These are phyloP conservation scores for Aureobasidium sp. DNA, from an alignment of 2,329 filamentous ascomycete species.

Conservation along the genomic window DNA sequence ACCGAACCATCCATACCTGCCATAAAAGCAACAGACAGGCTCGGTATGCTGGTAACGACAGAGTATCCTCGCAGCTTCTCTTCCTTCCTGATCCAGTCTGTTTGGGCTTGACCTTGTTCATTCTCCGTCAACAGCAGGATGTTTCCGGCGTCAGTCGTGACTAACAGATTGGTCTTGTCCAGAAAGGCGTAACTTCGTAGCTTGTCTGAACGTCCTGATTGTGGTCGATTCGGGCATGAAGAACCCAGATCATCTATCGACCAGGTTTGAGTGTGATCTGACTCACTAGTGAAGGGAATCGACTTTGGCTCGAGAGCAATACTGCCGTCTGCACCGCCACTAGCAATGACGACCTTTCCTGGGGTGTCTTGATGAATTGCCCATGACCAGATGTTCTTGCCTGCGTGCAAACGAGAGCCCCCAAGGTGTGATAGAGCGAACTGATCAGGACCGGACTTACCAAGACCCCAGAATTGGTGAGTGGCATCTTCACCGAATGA, in stretches of 20 bases:
- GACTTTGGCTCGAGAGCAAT: constrained; percentile 30
- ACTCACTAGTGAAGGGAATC: background rate
- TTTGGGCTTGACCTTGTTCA: constrained; percentile 14
- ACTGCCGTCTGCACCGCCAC: constrained; percentile 77
- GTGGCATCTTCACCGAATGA: constrained; percentile 84
- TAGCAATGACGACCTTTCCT: constrained; percentile 36
- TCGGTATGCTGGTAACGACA: constrained; percentile 32
- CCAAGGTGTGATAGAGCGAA: constrained; percentile 44
- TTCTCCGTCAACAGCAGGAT: constrained; percentile 37
- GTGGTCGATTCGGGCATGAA: background rate
- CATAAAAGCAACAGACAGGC: constrained; percentile 35
- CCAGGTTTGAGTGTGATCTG: constrained; percentile 4
- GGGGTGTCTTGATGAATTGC: constrained; percentile 26
- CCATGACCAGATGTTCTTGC: constrained; percentile 87
- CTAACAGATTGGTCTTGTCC: constrained; percentile 44
- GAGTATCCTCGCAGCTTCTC: constrained; percentile 42
- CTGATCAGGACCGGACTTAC: background rate
- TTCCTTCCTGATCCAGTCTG: constrained; percentile 25
- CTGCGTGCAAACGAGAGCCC: constrained; percentile 59
- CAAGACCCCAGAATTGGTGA: constrained; percentile 54
- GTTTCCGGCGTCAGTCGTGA: constrained; percentile 51
- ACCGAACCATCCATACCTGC: constrained; percentile 39
- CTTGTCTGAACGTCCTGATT: constrained; percentile 29
- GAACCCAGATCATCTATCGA: background rate
- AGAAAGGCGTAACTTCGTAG: constrained; percentile 60